Evolutionary conservation across 495 filamentous ascomycete genomes (phyloP).

Genomic region (Aspergillus funiculosus): DNA sequence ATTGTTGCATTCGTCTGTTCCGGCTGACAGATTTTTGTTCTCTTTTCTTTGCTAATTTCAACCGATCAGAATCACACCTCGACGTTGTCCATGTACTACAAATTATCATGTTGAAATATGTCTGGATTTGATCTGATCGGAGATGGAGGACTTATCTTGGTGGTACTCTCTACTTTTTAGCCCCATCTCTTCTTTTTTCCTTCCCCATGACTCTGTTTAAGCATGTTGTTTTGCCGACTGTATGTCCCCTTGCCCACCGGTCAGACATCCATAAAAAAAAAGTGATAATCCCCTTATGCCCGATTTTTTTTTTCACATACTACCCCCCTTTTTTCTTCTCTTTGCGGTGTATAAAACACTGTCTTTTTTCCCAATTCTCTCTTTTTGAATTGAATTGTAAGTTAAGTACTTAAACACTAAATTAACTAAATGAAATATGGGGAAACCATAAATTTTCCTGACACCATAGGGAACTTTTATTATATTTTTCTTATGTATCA

Average conservation of each 20-base stretch:
- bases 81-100: not conserved
- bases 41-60: constrained; percentile 14
- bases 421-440: constrained; percentile 13
- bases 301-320: constrained; percentile 1
- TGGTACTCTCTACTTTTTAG: constrained; percentile 16
- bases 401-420: constrained; percentile 18
- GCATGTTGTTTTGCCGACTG: constrained; percentile 29
- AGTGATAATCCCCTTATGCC: constrained; percentile 20
- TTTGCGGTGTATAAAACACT: constrained; percentile 22
- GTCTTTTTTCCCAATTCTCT: constrained; percentile 17
- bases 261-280: constrained; percentile 18
- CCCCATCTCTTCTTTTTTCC: constrained; percentile 15
- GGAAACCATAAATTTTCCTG: not conserved
- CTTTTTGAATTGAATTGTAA: constrained; percentile 27
- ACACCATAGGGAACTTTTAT: not conserved
- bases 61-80: constrained; percentile 10
- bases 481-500: not conserved
- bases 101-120: constrained; percentile 16
- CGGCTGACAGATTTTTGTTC: constrained; percentile 21
- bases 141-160: constrained; percentile 6
- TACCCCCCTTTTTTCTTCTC: constrained; percentile 15
- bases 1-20: constrained; percentile 17
- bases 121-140: constrained; percentile 6
- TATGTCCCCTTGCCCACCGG: constrained; percentile 34
- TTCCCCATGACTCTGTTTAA: constrained; percentile 23